Base-by-base conservation (phyloP, 345 rosid genomes). In the Ceriops zippeliana region DNA sequence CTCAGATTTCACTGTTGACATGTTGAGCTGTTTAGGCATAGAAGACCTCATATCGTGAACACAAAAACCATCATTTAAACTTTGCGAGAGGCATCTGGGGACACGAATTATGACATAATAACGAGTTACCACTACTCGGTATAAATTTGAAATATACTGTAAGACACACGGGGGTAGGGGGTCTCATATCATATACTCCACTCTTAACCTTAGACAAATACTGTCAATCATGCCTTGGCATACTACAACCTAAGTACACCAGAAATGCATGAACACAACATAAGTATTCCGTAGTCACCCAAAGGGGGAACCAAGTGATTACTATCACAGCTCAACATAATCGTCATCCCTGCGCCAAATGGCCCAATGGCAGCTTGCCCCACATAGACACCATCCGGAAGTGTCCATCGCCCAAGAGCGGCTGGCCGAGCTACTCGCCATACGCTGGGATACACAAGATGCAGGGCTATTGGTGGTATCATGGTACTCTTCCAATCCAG, bases 291-390 rank as follows among this genome's bases (percentile, higher is more conserved):
- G 58, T 66, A 42, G 22, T 11, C 42, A n/a, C 32, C 8, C 26
- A 24, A 16, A 28, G 75, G 54, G 62, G 61, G 78, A 54, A 32
- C n/a, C 58, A 0, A 31, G 34, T 22, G 32, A 10, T 26, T 4
- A 42, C n/a, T 20, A 42, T 15, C 49, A 42, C 5, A 15, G 76
- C 67, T 35, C 70, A 56, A 79, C 75, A 70, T 60, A 79, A 79
- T 71, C 61, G 72, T 57, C 62, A 53, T 58, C 59, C 61, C 75
- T 60, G 68, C 78, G 71, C 70, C 47, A 3, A 1, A 28, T 2
- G 54, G 65, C 59, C 30, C 27, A 65, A 5, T 20, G 32, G 11
- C 65, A 0, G 20, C 62, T 30, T 71, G 16, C 71, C 70, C 53
- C 15, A 27, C 53, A n/a, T 20, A 20, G 35, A 17, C 2, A 31